Evolutionary conservation across 2,329 filamentous ascomycete species (phyloP), one percentile per base, ranked within the genome.

Genomic region (Epichloe uncinata): DNA sequence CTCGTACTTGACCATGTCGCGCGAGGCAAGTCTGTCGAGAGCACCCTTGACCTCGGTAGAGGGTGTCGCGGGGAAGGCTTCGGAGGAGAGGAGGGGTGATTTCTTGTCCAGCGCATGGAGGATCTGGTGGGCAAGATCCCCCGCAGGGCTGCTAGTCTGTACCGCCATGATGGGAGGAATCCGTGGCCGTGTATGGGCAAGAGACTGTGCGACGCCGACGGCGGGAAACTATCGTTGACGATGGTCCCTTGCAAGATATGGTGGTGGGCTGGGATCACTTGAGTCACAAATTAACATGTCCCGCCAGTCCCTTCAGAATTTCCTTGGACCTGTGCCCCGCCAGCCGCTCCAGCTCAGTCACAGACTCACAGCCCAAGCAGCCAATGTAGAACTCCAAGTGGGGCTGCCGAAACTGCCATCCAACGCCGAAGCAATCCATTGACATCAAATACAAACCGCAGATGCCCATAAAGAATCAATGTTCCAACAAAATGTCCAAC

Each of bases 1-100:
- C 59, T 94, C 81, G 69, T 95, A 96, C 56, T 77, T 74, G 55
- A 97, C 74, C 88, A 96, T 96, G 47, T 82, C 83, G 59, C 91
- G 80, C 52, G 87, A 93, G 33, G 75, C 77, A 48, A 98, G 78
- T 57, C 89, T 81, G 70, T 97, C 93, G 55, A 97, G 76, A 33
- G 88, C 87, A 55, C 86, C 85, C 73, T 96, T 97, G 63, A 96
- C 72, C 52, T 80, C 77, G 53, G 77, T 73, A 60, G 83, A 85
- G 61, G 79, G 73, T 59, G 74, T 69, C 58, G 75, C 66, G 57
- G 85, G 81, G 71, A 90, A 90, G 61, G 75, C 75, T 60, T 87
- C 78, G 61, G 73, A 73, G 48, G 86, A 87, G 58, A 83, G 70
- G 57, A 90, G 70, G 43, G 83, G 76, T 57, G 82, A 78, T 54